phyloP scores from a whole-genome alignment of 2,329 filamentous ascomycete genomes.

The Metarhizium brunneum region DNA sequence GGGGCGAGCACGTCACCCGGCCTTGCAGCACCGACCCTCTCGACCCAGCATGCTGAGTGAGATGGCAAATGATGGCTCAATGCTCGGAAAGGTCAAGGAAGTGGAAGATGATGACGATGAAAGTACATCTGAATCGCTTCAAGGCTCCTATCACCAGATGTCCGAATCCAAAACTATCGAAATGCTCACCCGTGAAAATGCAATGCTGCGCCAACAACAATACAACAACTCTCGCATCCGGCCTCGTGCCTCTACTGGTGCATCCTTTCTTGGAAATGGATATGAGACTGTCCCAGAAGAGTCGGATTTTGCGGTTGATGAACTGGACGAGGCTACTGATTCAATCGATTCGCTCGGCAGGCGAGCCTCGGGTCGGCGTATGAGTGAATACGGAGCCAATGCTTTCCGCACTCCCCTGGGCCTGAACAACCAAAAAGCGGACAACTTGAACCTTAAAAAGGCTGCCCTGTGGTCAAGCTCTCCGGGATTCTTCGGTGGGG shows the following conservation, averaged over 20 bases:
- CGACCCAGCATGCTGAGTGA: constrained; percentile 68
- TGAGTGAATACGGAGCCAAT: constrained; percentile 46
- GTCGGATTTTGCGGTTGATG: constrained; percentile 64
- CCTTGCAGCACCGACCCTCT: constrained; percentile 72
- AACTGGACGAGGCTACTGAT: constrained; percentile 55
- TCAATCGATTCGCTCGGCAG: constrained; percentile 35
- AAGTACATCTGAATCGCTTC: constrained; percentile 39
- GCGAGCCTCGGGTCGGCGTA: constrained; percentile 38
- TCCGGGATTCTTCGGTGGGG: constrained; percentile 54
- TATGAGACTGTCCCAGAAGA: constrained; percentile 54
- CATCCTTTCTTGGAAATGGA: constrained; percentile 44
- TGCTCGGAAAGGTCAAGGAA: constrained; percentile 61
- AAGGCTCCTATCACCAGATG: constrained; percentile 42
- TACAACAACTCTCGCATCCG: constrained; percentile 39
- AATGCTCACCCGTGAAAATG: constrained; percentile 52
- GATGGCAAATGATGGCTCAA: constrained; percentile 53
- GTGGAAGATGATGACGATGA: constrained; percentile 59
- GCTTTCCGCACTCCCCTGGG: constrained; percentile 38
- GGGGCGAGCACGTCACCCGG: constrained; percentile 51
- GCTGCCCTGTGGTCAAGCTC: constrained; percentile 63
- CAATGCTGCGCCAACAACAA: constrained; percentile 45
- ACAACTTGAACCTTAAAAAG: constrained; percentile 50
- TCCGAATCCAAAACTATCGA: constrained; percentile 55
- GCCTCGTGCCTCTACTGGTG: constrained; percentile 48
- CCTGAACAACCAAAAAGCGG: constrained; percentile 52